Conservation (phyloP, 1,284 basidiomycete species). For the Fomes fomentarius region DNA sequence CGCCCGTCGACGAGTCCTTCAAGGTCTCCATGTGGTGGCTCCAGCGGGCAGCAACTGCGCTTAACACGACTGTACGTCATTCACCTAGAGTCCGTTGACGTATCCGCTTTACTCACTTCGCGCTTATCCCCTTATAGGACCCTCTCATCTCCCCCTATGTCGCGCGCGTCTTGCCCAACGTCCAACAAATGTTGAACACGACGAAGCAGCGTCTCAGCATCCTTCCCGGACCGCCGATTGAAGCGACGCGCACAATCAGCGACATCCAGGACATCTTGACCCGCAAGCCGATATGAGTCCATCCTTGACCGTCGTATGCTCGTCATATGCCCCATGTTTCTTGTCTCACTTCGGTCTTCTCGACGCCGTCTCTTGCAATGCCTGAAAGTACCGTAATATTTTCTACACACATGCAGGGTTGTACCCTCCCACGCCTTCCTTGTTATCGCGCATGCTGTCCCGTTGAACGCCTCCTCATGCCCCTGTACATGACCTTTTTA, state of each 20-base stretch:
- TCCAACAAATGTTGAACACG: conserved; percentile 72
- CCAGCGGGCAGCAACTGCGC: conserved; percentile 66
- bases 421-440: conserved; percentile 16
- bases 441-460: conserved; percentile 15
- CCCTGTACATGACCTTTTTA: conserved; percentile 17
- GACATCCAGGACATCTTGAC: conserved; percentile 75
- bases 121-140: conserved; percentile 48
- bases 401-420: conserved; percentile 19
- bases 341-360: conserved; percentile 6
- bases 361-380: conserved; percentile 13
- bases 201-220: conserved; percentile 78
- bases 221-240: conserved; percentile 68
- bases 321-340: conserved; percentile 8
- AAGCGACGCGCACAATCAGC: conserved; percentile 68
- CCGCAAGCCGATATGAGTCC: conserved; percentile 53
- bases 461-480: conserved; percentile 21
- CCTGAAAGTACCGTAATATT: conserved; percentile 26
- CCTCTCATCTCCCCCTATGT: conserved; percentile 81
- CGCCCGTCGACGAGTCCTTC: conserved; percentile 77
- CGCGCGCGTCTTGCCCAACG: conserved; percentile 75
- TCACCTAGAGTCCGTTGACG: not conserved
- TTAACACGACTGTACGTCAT: conserved; percentile 68
- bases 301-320: conserved; percentile 4
- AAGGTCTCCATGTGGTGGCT: conserved; percentile 84
- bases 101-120: conserved; percentile 6